Conservation (phyloP, 139 green algal genomes). For the Trebouxia sp. region DNA sequence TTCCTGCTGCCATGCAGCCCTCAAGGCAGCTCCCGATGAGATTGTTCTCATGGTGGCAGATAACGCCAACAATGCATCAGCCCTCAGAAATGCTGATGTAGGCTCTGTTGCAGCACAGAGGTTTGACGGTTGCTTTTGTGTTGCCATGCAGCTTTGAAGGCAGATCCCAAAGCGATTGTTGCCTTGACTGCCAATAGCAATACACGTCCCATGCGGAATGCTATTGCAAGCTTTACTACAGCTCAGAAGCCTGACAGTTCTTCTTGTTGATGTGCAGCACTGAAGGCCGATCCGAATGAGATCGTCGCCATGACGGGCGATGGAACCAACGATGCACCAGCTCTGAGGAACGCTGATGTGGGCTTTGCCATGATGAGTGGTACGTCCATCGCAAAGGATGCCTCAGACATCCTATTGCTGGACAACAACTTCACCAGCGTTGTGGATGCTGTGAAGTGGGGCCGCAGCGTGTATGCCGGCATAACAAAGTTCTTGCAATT, state of each 20-base stretch:
- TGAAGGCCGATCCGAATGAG: conserved; percentile 35
- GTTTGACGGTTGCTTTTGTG: not conserved
- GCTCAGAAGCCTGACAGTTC: no score
- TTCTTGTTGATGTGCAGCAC: conserved; percentile 26
- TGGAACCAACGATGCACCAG: conserved; percentile 91
- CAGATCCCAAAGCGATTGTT: no score
- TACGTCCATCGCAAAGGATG: conserved; percentile 82
- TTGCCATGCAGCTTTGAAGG: not conserved
- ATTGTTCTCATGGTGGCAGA: no score
- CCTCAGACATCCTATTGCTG: conserved; percentile 90
- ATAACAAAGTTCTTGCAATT: conserved; percentile 86
- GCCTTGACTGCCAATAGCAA: no score
- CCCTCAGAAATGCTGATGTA: no score
- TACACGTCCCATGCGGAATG: no score
- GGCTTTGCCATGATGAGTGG: conserved; percentile 87
- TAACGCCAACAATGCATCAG: no score
- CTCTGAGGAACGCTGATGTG: conserved; percentile 81
- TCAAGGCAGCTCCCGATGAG: conserved; percentile 34
- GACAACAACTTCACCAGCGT: conserved; percentile 89
- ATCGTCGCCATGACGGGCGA: conserved; percentile 72
- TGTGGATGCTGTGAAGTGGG: conserved; percentile 84
- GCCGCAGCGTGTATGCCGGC: conserved; percentile 82
- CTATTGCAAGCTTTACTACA: no score
- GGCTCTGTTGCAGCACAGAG: no score
- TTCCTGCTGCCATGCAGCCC: conserved; percentile 25